These are phyloP conservation scores for Colletotrichum limetticola DNA, from an alignment of 2,329 filamentous ascomycete species.

Conservation along the genomic window DNA sequence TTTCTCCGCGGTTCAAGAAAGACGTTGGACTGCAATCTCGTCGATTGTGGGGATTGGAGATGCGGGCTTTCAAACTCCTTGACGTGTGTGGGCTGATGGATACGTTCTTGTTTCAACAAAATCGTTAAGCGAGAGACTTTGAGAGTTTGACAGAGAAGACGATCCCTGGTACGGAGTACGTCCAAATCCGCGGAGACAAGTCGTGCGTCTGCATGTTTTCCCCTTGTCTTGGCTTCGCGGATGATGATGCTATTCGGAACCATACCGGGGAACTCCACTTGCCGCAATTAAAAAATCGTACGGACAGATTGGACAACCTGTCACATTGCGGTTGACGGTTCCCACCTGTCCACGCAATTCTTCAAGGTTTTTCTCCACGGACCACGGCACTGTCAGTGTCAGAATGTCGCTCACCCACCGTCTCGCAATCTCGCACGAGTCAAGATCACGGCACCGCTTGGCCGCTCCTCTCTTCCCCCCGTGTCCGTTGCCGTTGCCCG, in stretches of 20 bases:
- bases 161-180: background rate
- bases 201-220: background rate
- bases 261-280: conserved; percentile 23
- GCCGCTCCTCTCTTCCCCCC: no score
- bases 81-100: background rate
- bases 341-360: conserved; percentile 14
- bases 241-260: conserved; percentile 33
- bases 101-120: background rate
- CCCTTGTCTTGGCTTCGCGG: conserved; percentile 5
- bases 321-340: background rate
- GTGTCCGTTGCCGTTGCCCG: background rate
- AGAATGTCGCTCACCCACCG: background rate
- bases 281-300: conserved; percentile 8
- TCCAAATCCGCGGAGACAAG: background rate
- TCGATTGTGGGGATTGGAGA: background rate
- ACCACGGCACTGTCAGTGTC: no score
- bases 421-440: background rate
- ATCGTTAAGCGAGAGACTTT: background rate
- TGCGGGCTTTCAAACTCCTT: background rate
- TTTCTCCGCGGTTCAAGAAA: background rate
- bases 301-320: background rate
- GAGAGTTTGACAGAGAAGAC: background rate
- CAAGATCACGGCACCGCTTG: background rate
- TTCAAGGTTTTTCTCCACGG: no score
- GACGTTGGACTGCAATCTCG: background rate